Base-by-base conservation (phyloP, 2,329 filamentous ascomycete genomes). In the Diplodia intermedia region DNA sequence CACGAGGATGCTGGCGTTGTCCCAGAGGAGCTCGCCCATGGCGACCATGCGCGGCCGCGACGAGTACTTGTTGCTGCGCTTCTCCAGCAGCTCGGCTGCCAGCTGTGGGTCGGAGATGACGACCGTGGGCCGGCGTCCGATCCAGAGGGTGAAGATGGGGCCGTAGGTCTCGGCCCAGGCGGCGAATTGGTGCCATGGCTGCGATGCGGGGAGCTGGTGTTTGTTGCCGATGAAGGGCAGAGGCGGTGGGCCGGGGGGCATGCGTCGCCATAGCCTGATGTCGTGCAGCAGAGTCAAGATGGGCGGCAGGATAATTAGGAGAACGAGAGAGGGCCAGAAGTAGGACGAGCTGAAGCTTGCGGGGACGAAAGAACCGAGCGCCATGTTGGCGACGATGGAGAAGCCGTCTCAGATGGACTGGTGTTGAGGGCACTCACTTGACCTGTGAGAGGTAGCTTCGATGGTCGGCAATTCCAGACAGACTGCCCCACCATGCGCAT, bases 101-200 rank as follows among this genome's bases (percentile, higher is more conserved):
- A 83, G 74, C 14, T 77, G 71, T 0, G 81, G 81, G 69, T 84
- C 82, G 0, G 79, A 83, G 61, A 84, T 75, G 63, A 84, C 75
- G 5, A 84, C 69, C 0, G 81, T 82, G 2, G 82, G 81, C 12
- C 76, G 78, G n/a, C 81, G 75, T 0, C 82, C 82, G 31, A 83
- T 80, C 82, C 82, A 83, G 69, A 84, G 77, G 2, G 82, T 84
- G 72, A 81, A 83, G 60, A 84, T 82, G 4, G 81, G 80, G 0
- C 82, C 82, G 69, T 84, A 84, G 29, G 52, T 72, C 55, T 79
- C 76, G 11, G 80, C 79, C 82, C 81, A 83, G 66, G 79, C 72
- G 69, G 83, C 74, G 73, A 84, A 77, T 63, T 77, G 74, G 57
- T 76, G 71, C 76, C 76, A 78, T 50, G 76, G 76, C 54, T 73